Percentiles rank a stretch among this genome's conserved stretches.
These are phyloP conservation scores for Fusarium sp. DNA, from an alignment of 2,329 filamentous ascomycete genomes.

Conservation along the genomic window DNA sequence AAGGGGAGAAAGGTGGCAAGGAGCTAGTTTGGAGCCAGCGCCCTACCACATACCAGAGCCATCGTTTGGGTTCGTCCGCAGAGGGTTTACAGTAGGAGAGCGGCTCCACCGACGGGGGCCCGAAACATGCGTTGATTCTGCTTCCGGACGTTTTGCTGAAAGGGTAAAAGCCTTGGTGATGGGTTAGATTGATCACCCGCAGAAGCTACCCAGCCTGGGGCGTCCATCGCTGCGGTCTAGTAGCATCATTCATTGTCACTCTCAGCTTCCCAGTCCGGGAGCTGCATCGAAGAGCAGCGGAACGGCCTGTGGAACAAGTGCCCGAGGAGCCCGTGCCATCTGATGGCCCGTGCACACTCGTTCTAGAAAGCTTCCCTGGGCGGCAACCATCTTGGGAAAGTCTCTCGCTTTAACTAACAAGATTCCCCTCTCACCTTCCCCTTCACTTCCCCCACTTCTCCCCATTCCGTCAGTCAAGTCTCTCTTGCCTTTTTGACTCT, in stretches of 20 bases:
- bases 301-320: constrained; percentile 41
- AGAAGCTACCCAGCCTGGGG: not conserved
- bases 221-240: not conserved
- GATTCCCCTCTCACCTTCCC: constrained; percentile 8
- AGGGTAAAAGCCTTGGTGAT: not conserved
- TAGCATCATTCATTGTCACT: constrained; percentile 1
- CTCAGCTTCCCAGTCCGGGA: constrained; percentile 36
- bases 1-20: not conserved
- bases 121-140: constrained; percentile 22
- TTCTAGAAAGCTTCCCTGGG: constrained; percentile 47
- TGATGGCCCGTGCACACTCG: constrained; percentile 32
- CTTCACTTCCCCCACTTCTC: constrained; percentile 29
- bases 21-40: constrained; percentile 1
- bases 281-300: constrained; percentile 42
- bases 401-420: constrained; percentile 16
- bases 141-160: constrained; percentile 18
- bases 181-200: not conserved
- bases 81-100: not conserved
- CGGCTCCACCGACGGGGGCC: not conserved
- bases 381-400: constrained; percentile 34
- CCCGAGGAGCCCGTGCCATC: constrained; percentile 29
- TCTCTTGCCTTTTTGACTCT: constrained; percentile 6
- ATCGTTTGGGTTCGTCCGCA: not conserved
- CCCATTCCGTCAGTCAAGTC: constrained; percentile 33
- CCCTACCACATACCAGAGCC: constrained; percentile 27